Evolutionary conservation across 306 rosid genomes (phyloP).

Genomic region (Luffa aegyptiaca): DNA sequence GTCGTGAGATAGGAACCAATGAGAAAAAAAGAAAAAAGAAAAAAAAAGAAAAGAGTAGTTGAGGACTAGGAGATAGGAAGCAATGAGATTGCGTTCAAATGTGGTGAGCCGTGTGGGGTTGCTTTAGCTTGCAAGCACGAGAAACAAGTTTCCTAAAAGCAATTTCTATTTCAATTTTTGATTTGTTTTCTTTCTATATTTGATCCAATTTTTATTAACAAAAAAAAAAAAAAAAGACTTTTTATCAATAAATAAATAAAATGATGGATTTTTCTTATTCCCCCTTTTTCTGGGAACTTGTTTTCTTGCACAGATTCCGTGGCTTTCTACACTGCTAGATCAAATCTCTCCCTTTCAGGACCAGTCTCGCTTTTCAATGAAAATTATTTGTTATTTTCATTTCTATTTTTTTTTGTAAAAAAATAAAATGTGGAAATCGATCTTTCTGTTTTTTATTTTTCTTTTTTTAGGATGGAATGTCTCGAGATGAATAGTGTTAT

Average conservation of each 20-base stretch:
- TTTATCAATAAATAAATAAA: background rate
- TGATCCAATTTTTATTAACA: background rate
- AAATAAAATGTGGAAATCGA: too few species aligned
- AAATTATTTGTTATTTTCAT: background rate
- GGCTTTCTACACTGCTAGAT: background rate
- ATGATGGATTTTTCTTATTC: background rate
- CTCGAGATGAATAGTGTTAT: too few species aligned
- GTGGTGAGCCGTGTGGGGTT: background rate
- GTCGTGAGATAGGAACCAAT: background rate
- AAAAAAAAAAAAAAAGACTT: background rate
- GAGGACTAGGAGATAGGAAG: background rate
- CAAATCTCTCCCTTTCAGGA: background rate
- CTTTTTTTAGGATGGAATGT: too few species aligned
- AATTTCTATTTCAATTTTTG: background rate
- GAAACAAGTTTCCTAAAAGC: background rate
- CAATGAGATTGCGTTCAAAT: background rate
- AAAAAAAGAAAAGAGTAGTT: too few species aligned
- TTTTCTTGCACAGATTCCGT: background rate
- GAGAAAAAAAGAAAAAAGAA: background rate
- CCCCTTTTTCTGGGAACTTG: background rate
- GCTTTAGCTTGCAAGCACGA: slow-evolving; percentile 1
- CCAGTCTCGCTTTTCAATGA: background rate
- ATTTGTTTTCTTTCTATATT: background rate
- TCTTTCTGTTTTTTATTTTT: too few species aligned
- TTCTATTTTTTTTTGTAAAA: too few species aligned